These are phyloP conservation scores for Cercophora newfieldiana DNA, from an alignment of 495 filamentous ascomycete genomes.

Conservation along the genomic window DNA sequence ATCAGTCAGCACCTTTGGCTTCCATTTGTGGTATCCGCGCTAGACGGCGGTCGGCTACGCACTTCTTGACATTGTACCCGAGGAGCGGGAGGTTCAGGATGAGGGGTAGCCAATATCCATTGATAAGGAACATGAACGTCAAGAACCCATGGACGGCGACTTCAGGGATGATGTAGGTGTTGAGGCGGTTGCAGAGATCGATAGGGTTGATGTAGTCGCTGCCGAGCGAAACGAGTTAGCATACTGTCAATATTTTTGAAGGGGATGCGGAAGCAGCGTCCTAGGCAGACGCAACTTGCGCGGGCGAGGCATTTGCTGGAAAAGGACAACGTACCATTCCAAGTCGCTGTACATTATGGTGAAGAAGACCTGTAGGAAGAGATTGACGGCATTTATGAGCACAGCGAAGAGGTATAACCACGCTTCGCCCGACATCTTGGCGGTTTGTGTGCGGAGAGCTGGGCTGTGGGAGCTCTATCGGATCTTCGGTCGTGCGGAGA, in stretches of 20 bases:
- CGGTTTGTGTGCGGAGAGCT: slow-evolving; percentile 14
- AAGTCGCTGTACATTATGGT: slow-evolving; percentile 99
- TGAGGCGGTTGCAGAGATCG: slow-evolving; percentile 99
- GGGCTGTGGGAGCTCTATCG: not conserved
- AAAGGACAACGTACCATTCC: slow-evolving; percentile 72
- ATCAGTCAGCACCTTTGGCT: slow-evolving; percentile 14
- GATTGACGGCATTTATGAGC: slow-evolving; percentile 99
- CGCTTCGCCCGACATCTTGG: slow-evolving; percentile 96
- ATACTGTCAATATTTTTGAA: not conserved
- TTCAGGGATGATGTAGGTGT: slow-evolving; percentile 99
- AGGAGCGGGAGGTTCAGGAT: slow-evolving; percentile 90
- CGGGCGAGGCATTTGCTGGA: not conserved
- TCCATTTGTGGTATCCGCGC: not conserved
- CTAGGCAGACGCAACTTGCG: not conserved
- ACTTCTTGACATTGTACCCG: slow-evolving; percentile 97
- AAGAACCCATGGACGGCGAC: slow-evolving; percentile 95
- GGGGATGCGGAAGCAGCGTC: not conserved
- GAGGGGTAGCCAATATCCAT: slow-evolving; percentile 96
- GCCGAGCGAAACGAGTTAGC: slow-evolving; percentile 26
- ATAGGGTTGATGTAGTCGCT: slow-evolving; percentile 99
- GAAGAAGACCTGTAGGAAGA: slow-evolving; percentile 99
- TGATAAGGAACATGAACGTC: slow-evolving; percentile 93
- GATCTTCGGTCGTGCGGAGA: not conserved
- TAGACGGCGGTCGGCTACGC: slow-evolving; percentile 32
- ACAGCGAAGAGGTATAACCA: slow-evolving; percentile 99